A percentile compares a stretch with the other conserved stretches of the same genome.
phyloP scores from a whole-genome alignment of 805 yeast species.

The Wickerhamiella spandovensis region DNA sequence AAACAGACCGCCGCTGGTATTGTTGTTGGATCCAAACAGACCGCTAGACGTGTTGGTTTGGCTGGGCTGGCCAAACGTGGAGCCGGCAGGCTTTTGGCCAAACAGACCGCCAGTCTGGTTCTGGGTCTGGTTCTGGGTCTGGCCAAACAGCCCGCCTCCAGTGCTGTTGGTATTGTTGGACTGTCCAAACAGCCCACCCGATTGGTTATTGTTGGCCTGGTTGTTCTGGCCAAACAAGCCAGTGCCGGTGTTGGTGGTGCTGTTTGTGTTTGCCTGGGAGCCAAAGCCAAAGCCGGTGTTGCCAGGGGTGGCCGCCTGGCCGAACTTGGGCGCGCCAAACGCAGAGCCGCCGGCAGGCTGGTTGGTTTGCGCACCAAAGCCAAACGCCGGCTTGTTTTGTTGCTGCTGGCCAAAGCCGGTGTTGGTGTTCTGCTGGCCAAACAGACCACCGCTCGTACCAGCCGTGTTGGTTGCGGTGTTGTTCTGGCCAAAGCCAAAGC shows the following conservation, averaged over 20 bases:
- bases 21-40: constrained; percentile 9
- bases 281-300: constrained; percentile 8
- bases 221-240: too few species aligned
- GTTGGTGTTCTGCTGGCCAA: constrained; percentile 7
- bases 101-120: constrained; percentile 10
- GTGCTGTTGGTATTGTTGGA: constrained; percentile 1
- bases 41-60: constrained; percentile 7
- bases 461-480: constrained; percentile 1
- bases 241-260: constrained; percentile 6
- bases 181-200: too few species aligned
- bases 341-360: constrained; percentile 1
- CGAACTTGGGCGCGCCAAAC: constrained; percentile 14
- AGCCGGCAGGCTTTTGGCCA: constrained; percentile 5
- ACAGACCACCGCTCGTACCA: constrained; percentile 13
- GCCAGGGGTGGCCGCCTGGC: constrained; percentile 6
- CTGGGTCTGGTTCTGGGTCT: constrained; percentile 8
- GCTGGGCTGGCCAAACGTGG: constrained; percentile 4
- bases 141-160: constrained; percentile 16
- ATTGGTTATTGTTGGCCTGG: too few species aligned
- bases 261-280: constrained; percentile 4
- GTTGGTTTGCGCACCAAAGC: constrained; percentile 20
- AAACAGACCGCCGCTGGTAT: neutral
- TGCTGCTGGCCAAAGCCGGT: constrained; percentile 5
- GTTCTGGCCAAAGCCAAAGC: constrained; percentile 5
- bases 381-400: constrained; percentile 14